These are phyloP conservation scores for Phialophora tarda DNA, from an alignment of 2,329 filamentous ascomycete species.

Conservation along the genomic window DNA sequence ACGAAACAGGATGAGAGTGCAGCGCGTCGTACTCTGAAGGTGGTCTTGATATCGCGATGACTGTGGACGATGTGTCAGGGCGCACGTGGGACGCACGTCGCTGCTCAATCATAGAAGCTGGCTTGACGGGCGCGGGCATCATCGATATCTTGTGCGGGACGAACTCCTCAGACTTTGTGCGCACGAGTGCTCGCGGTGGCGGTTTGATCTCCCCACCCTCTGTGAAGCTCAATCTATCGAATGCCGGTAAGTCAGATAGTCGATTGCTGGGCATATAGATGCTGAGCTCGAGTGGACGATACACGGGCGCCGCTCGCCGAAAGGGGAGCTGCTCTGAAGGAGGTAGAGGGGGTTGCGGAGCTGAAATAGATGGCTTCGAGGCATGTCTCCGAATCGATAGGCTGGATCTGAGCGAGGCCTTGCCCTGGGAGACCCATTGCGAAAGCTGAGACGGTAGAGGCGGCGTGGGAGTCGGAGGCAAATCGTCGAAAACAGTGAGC, in stretches of 20 bases:
- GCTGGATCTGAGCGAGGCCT: constrained; percentile 50
- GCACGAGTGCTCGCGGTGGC: constrained; percentile 45
- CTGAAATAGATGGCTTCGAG: constrained; percentile 48
- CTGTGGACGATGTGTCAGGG: constrained; percentile 30
- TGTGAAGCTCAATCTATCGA: constrained; percentile 48
- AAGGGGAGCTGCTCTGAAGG: constrained; percentile 30
- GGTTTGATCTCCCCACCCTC: constrained; percentile 41
- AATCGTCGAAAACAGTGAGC: constrained; percentile 50
- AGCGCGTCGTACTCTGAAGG: constrained; percentile 39
- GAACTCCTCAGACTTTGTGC: constrained; percentile 39
- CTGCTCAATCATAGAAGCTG: constrained; percentile 38
- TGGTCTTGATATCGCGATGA: constrained; percentile 35
- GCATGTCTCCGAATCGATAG: constrained; percentile 47
- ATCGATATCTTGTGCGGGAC: constrained; percentile 28
- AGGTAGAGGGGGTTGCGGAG: constrained; percentile 41
- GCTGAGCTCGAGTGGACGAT: constrained; percentile 54
- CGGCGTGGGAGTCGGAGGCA: constrained; percentile 45
- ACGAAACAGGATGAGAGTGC: constrained; percentile 40
- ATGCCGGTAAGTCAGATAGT: constrained; percentile 53
- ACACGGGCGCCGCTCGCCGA: constrained; percentile 39
- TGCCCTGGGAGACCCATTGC: constrained; percentile 49
- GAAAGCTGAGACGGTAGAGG: constrained; percentile 43
- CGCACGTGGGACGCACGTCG: constrained; percentile 27
- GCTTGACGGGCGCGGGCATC: constrained; percentile 30
- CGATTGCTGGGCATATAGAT: constrained; percentile 53